Percentiles rank a stretch among this genome's conserved stretches.
Conservation (phyloP, 2,329 filamentous ascomycete genomes). For the Lecanicillium sp. region DNA sequence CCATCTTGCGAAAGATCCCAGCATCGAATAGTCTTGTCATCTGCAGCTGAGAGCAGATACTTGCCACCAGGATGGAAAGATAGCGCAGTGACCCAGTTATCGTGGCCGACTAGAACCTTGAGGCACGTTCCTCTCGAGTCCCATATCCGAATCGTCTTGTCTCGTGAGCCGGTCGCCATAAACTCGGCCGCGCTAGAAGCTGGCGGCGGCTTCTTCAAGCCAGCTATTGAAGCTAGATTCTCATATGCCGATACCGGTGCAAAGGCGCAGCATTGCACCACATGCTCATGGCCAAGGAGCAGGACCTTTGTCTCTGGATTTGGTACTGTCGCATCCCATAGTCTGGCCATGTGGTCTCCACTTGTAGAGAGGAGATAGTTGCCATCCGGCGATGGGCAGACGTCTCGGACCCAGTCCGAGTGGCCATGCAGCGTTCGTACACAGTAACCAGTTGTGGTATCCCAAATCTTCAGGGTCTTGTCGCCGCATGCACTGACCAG, state of each 20-base stretch:
- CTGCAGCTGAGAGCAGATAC: slow-evolving; percentile 75
- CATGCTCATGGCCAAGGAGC: slow-evolving; percentile 79
- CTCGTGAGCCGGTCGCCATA: slow-evolving; percentile 78
- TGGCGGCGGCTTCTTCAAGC: slow-evolving; percentile 73
- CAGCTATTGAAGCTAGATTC: slow-evolving; percentile 69
- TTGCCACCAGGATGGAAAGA: slow-evolving; percentile 90
- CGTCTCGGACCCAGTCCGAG: slow-evolving; percentile 83
- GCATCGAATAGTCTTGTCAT: slow-evolving; percentile 87
- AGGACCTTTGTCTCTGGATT: slow-evolving; percentile 66
- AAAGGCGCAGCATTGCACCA: slow-evolving; percentile 77
- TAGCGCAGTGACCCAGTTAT: slow-evolving; percentile 85
- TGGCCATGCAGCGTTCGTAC: slow-evolving; percentile 85
- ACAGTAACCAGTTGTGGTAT: slow-evolving; percentile 87
- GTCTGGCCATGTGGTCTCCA: slow-evolving; percentile 69
- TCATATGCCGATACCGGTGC: slow-evolving; percentile 72
- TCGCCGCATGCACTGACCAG: slow-evolving; percentile 82
- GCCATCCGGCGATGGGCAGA: slow-evolving; percentile 74
- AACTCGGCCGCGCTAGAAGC: slow-evolving; percentile 73
- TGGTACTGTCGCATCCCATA: slow-evolving; percentile 71
- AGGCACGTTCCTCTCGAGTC: slow-evolving; percentile 76
- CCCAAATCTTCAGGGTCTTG: slow-evolving; percentile 81
- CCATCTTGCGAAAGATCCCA: slow-evolving; percentile 91
- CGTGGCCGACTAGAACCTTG: slow-evolving; percentile 78
- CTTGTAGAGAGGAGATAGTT: slow-evolving; percentile 75
- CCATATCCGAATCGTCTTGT: slow-evolving; percentile 89